Evolutionary conservation across 495 filamentous ascomycete genomes (phyloP), one percentile per base, ranked within the genome.

Genomic region (Lindgomyces ingoldianus): DNA sequence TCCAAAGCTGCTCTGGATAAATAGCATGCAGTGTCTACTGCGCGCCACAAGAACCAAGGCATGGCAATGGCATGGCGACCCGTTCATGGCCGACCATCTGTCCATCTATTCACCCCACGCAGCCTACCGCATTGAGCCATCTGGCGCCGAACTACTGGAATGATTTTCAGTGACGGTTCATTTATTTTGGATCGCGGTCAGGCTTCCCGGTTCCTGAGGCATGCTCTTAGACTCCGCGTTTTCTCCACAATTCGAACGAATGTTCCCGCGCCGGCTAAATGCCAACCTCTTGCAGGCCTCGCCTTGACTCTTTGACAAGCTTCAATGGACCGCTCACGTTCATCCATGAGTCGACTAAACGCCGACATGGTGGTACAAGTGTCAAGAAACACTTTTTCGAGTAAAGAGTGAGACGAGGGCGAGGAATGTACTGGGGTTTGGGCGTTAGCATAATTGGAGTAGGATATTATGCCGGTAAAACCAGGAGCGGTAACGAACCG

Each of bases 81-180:
- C 33, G 33, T 14, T 39, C n/a, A n/a, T n/a, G n/a, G n/a, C n/a
- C n/a, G n/a, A n/a, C n/a, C n/a, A n/a, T n/a, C n/a, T n/a, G n/a
- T 6, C 33, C 33, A 6, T 14, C 33, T 14, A 39, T 39, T 39
- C 33, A 39, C 29, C 52, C 52, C 52, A 55, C 52, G 25, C 21
- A 41, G 25, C 52, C 52, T 55, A 55, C 52, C 52, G 29, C 26
- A 33, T 55, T 55, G 12, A 41, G 52, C 52, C 47, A 60, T 27
- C 30, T 16, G 25, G 3, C 44, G 14, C 57, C 57, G 42, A 24
- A 24, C 19, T 36, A 41, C 60, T 64, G 60, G 60, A 53, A 64
- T 64, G 60, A 64, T 50, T 25, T 56, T 46, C 60, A 49, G 33
- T 14, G 14, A 52, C 21, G 21, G 9, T 27, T 42, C 52, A 57